phyloP scores from a whole-genome alignment of 2,329 filamentous ascomycete genomes.

The Arthrinium puccinioides region DNA sequence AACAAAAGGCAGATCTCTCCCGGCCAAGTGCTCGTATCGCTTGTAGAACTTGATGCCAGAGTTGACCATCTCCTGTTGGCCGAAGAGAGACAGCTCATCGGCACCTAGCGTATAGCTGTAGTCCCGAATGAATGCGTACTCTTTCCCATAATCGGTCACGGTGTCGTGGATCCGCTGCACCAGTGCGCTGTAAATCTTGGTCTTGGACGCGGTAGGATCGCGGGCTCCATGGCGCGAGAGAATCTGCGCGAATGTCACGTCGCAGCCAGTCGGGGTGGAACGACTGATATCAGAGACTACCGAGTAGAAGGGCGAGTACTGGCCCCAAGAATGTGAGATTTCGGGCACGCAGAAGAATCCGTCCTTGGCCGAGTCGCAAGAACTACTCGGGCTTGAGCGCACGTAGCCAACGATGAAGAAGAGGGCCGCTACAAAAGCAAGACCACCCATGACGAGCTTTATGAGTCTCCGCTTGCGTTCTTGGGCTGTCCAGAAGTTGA shows the following conservation, averaged over 20 bases:
- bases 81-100: constrained; percentile 62
- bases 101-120: constrained; percentile 66
- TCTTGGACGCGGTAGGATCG: constrained; percentile 68
- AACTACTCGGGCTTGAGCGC: constrained; percentile 14
- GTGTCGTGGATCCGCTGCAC: constrained; percentile 57
- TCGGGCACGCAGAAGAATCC: constrained; percentile 58
- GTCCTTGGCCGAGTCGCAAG: constrained; percentile 44
- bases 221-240: constrained; percentile 81
- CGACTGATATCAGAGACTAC: constrained; percentile 59
- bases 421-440: neutral
- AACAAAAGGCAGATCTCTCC: constrained; percentile 56
- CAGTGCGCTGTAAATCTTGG: constrained; percentile 52
- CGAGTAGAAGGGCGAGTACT: constrained; percentile 80
- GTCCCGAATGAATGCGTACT: constrained; percentile 62
- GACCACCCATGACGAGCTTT: constrained; percentile 5
- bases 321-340: constrained; percentile 69
- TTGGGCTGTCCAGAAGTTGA: neutral
- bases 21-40: constrained; percentile 60
- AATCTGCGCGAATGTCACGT: constrained; percentile 71
- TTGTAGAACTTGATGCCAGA: constrained; percentile 71
- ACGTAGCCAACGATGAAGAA: constrained; percentile 4
- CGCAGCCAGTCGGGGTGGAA: constrained; percentile 58
- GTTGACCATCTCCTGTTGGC: constrained; percentile 62
- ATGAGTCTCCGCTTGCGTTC: constrained; percentile 4
- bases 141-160: constrained; percentile 49